Percentiles rank a stretch among this genome's conserved stretches.
Evolutionary conservation across 805 yeast species (phyloP).

Genomic region (Tetrapisispora iriomotensis): DNA sequence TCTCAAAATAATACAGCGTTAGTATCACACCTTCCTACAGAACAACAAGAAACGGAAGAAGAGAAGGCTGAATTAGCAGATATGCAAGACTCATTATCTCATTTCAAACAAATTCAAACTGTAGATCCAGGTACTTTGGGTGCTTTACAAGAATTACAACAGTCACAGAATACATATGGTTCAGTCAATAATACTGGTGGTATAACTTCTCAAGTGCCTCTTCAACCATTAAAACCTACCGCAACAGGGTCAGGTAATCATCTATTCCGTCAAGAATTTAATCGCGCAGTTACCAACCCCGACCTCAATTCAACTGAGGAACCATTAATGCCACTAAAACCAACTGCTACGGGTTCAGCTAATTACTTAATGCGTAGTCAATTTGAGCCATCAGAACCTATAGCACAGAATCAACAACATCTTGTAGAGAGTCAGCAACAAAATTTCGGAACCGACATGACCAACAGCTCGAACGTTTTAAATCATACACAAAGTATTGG

Average conservation of each 20-base stretch:
- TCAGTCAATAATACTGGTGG: background rate
- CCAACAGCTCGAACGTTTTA: background rate
- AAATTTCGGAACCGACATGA: slow-evolving; percentile 7
- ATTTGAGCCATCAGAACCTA: slow-evolving; percentile 3
- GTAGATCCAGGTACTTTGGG: slow-evolving; percentile 46
- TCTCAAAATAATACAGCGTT: slow-evolving; percentile 17
- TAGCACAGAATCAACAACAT: background rate
- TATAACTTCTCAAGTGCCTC: slow-evolving; percentile 11
- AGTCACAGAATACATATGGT: background rate
- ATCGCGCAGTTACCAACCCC: slow-evolving; percentile 1
- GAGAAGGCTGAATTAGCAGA: slow-evolving; percentile 65
- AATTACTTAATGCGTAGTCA: slow-evolving; percentile 27
- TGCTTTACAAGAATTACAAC: slow-evolving; percentile 1
- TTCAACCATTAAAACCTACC: slow-evolving; percentile 28
- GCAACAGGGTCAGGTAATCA: slow-evolving; percentile 29
- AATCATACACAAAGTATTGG: background rate
- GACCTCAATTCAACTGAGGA: background rate
- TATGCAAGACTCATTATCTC: slow-evolving; percentile 64
- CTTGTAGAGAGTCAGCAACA: slow-evolving; percentile 8
- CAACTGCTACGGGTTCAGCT: slow-evolving; percentile 35
- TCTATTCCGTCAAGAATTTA: slow-evolving; percentile 19
- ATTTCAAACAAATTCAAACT: slow-evolving; percentile 60
- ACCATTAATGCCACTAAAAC: slow-evolving; percentile 23
- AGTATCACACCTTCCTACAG: slow-evolving; percentile 25
- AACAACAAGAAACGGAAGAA: slow-evolving; percentile 39